Percentiles rank a stretch among this genome's conserved stretches.
Evolutionary conservation across 116 monocot species (phyloP).

Genomic region (Papilionanthe hybrid): DNA sequence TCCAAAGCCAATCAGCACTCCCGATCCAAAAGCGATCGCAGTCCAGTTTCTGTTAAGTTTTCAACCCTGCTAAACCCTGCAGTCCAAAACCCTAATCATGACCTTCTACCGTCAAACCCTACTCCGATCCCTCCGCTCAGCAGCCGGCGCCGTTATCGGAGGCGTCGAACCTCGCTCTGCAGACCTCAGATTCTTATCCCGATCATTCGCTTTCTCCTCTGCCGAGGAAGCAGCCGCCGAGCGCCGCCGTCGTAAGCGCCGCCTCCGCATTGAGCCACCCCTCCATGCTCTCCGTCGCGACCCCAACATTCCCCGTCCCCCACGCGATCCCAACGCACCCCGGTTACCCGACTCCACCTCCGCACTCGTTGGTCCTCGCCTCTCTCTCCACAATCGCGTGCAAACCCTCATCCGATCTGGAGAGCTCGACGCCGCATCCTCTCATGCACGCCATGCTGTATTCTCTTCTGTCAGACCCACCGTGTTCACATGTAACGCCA

Average conservation of each 20-base stretch:
- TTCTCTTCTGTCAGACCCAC: constrained; percentile 71
- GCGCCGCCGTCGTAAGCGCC: constrained; percentile 82
- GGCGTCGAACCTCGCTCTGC: neutral
- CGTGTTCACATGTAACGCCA: constrained; percentile 92
- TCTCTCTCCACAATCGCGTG: constrained; percentile 84
- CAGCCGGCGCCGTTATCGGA: neutral
- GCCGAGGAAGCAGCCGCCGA: constrained; percentile 93
- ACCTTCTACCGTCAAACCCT: constrained; percentile 50
- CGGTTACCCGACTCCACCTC: constrained; percentile 87
- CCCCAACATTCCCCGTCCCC: constrained; percentile 54
- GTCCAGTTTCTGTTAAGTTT: neutral
- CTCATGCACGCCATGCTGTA: constrained; percentile 63
- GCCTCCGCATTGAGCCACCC: constrained; percentile 84
- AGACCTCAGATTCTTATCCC: constrained; percentile 9
- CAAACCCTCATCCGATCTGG: constrained; percentile 74
- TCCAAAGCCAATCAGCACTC: too few species aligned
- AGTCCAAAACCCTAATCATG: constrained; percentile 24
- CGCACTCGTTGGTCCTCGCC: constrained; percentile 75
- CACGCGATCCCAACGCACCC: constrained; percentile 62
- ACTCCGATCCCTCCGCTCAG: constrained; percentile 28
- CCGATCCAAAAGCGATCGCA: too few species aligned
- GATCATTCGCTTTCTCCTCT: constrained; percentile 80
- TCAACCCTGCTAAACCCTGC: neutral
- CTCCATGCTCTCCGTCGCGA: constrained; percentile 75
- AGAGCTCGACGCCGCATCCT: constrained; percentile 70